Evolutionary conservation across 495 filamentous ascomycete species (phyloP).

Genomic region (Xylaria venustula): DNA sequence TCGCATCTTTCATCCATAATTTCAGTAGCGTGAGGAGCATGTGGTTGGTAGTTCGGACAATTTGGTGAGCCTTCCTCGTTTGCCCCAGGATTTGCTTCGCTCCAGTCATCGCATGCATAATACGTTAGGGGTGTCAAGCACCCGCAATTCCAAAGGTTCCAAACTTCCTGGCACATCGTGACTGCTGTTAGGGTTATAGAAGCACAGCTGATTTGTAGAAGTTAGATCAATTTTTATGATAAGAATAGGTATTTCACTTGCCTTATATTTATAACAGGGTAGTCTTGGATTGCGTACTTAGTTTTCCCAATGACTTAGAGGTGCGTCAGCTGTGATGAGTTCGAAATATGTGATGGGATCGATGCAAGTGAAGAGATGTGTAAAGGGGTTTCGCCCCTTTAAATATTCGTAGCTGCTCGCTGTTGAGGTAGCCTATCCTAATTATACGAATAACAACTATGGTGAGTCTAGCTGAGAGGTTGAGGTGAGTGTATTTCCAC

Average conservation of each 20-base stretch:
- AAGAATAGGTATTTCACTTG: neutral
- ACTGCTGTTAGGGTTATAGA: neutral
- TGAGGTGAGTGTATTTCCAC: too few relatives aligned
- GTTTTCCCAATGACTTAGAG: too few relatives aligned
- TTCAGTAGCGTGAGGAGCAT: neutral
- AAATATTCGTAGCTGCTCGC: too few relatives aligned
- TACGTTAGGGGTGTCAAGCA: neutral
- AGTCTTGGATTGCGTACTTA: too few relatives aligned
- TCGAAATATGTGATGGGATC: too few relatives aligned
- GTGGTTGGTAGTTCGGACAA: neutral
- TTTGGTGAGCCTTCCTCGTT: neutral
- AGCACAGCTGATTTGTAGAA: neutral
- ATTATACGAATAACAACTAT: too few relatives aligned
- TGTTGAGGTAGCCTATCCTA: too few relatives aligned
- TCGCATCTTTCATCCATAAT: neutral
- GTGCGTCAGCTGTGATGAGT: too few relatives aligned
- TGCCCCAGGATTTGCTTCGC: neutral
- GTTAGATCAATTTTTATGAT: neutral
- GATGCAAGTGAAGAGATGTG: too few relatives aligned
- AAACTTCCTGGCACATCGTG: neutral
- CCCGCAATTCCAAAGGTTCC: neutral
- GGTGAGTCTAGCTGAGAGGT: too few relatives aligned
- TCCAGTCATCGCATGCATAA: neutral
- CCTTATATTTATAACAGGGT: neutral
- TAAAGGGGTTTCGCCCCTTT: too few relatives aligned